Evolutionary conservation across 164 flowering plant genomes (phyloP).

Genomic region (Dillenia turbinata): DNA sequence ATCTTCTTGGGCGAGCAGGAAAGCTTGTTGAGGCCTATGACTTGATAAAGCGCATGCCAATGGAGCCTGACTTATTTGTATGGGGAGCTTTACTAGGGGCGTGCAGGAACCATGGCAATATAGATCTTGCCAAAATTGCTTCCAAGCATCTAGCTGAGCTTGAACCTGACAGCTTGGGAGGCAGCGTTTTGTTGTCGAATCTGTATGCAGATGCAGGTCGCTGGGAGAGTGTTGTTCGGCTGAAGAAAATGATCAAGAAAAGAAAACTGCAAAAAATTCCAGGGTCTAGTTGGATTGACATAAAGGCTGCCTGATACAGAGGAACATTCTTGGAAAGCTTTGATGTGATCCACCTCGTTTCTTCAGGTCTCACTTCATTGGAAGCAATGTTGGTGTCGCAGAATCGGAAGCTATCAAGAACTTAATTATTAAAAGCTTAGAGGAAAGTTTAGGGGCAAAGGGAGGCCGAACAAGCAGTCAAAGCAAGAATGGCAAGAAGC

Average conservation of each 20-base stretch:
- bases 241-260: constrained; percentile 53
- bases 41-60: constrained; percentile 56
- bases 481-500: too few relatives aligned
- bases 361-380: too few relatives aligned
- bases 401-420: too few relatives aligned
- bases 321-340: too few relatives aligned
- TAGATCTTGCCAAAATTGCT: constrained; percentile 71
- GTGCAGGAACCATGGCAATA: constrained; percentile 62
- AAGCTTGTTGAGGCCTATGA: constrained; percentile 60
- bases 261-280: constrained; percentile 38
- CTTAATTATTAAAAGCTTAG: too few relatives aligned
- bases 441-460: too few relatives aligned
- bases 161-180: constrained; percentile 64
- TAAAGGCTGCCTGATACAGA: constrained; percentile 12
- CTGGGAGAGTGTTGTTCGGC: constrained; percentile 49
- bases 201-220: constrained; percentile 58
- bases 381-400: too few relatives aligned
- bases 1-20: constrained; percentile 83
- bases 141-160: constrained; percentile 51
- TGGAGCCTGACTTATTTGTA: constrained; percentile 69
- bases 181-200: constrained; percentile 43
- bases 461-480: too few relatives aligned
- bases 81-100: constrained; percentile 93
- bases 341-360: too few relatives aligned
- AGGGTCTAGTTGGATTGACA: constrained; percentile 68